These are phyloP conservation scores for Barnettozyma sucrosica DNA, from an alignment of 805 yeast species.

Conservation along the genomic window DNA sequence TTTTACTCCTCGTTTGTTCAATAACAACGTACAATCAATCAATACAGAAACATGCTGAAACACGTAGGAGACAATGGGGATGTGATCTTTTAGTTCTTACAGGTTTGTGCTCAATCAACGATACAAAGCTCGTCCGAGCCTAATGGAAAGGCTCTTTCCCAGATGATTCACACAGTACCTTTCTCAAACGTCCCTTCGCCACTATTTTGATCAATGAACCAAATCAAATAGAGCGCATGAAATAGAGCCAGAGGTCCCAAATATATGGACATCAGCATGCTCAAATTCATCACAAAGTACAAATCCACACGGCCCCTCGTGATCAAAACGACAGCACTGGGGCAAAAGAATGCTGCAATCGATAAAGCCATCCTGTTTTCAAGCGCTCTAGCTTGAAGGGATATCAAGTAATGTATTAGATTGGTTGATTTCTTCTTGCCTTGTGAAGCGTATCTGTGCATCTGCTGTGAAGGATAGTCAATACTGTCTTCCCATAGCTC, in stretches of 20 bases:
- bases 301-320: not conserved
- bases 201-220: not conserved
- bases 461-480: not conserved
- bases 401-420: not conserved
- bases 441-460: not conserved
- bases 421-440: not conserved
- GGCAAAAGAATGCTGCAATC: not conserved
- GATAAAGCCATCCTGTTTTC: not conserved
- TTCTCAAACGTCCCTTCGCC: not conserved
- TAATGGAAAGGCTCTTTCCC: too few relatives aligned
- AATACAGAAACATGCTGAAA: not conserved
- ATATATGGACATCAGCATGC: not conserved
- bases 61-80: too few relatives aligned
- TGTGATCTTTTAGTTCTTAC: too few relatives aligned
- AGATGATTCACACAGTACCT: too few relatives aligned
- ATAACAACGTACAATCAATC: slow-evolving; percentile 1
- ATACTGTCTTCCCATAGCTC: not conserved
- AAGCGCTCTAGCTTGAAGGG: not conserved
- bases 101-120: too few relatives aligned
- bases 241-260: not conserved
- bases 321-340: not conserved
- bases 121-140: too few relatives aligned
- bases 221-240: not conserved
- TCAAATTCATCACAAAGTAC: not conserved
- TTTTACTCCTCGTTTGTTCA: slow-evolving; percentile 30